A percentile compares a stretch with the other conserved stretches of the same genome.
phyloP scores from a whole-genome alignment of 768 basidiomycete species.

The Lyophyllum semitale region DNA sequence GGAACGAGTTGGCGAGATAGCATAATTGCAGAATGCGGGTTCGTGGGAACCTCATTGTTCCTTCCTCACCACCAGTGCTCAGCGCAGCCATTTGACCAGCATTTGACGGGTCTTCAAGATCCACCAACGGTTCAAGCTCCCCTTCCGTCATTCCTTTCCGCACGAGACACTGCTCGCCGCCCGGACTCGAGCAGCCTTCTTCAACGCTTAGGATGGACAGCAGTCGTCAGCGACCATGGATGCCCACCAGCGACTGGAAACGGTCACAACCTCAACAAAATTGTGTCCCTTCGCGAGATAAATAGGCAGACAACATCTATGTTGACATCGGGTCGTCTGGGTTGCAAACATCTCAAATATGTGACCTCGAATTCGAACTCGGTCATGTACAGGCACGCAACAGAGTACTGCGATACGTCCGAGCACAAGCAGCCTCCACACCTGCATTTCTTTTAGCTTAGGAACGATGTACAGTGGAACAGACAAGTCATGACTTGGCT shows the following conservation, averaged over 20 bases:
- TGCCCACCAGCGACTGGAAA: conserved; percentile 72
- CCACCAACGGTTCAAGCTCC: conserved; percentile 1
- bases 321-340: conserved; percentile 70
- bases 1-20: no score
- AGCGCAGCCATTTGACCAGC: conserved; percentile 1
- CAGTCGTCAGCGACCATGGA: conserved; percentile 38
- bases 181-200: conserved; percentile 11
- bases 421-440: conserved; percentile 60
- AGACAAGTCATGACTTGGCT: conserved; percentile 92
- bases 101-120: conserved; percentile 1
- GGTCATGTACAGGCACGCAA: conserved; percentile 80
- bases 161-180: background rate
- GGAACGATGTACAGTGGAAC: conserved; percentile 92
- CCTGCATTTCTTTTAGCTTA: conserved; percentile 92
- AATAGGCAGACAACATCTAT: conserved; percentile 83
- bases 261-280: conserved; percentile 65
- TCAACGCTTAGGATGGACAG: conserved; percentile 33
- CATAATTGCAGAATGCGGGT: no score
- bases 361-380: conserved; percentile 83
- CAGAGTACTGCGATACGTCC: conserved; percentile 78
- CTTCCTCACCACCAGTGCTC: background rate
- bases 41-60: conserved; percentile 18
- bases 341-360: conserved; percentile 91
- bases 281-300: conserved; percentile 78
- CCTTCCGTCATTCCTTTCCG: conserved; percentile 1